Evolutionary conservation across 805 yeast species (phyloP).

Genomic region (Blastobotrys mokoenaii): DNA sequence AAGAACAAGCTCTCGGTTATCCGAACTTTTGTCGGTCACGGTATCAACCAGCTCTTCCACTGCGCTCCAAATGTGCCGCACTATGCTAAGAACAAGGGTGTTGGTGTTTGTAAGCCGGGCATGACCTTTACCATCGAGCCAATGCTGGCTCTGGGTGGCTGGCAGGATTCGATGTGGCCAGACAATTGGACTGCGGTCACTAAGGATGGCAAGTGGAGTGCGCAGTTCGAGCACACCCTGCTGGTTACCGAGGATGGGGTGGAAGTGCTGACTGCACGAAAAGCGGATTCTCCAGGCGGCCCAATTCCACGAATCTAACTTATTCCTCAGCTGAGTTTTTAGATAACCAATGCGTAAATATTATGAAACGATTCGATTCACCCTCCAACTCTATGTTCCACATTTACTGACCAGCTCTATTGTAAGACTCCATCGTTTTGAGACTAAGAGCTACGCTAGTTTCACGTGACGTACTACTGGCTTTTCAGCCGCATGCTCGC

Average conservation of each 20-base stretch:
- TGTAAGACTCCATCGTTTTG: too few species aligned
- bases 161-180: constrained; percentile 84
- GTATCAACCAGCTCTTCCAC: constrained; percentile 80
- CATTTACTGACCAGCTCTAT: too few species aligned
- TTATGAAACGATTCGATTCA: too few species aligned
- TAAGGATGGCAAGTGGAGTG: constrained; percentile 79
- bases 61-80: constrained; percentile 90
- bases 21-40: constrained; percentile 89
- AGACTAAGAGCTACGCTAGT: too few species aligned
- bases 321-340: too few species aligned
- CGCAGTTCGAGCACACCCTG: constrained; percentile 89
- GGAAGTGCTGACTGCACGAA: constrained; percentile 81
- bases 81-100: constrained; percentile 85
- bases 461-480: too few species aligned
- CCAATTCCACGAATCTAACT: neutral
- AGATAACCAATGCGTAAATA: too few species aligned
- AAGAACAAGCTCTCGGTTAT: constrained; percentile 78
- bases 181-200: constrained; percentile 96
- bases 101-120: constrained; percentile 92
- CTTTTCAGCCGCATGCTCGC: too few species aligned
- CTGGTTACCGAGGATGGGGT: constrained; percentile 89
- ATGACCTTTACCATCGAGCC: constrained; percentile 97
- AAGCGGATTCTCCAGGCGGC: constrained; percentile 83
- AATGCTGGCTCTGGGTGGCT: constrained; percentile 82
- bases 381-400: too few species aligned